These are phyloP conservation scores for Cystobasidium pallidum DNA, from an alignment of 1,284 basidiomycete genomes.

Conservation along the genomic window DNA sequence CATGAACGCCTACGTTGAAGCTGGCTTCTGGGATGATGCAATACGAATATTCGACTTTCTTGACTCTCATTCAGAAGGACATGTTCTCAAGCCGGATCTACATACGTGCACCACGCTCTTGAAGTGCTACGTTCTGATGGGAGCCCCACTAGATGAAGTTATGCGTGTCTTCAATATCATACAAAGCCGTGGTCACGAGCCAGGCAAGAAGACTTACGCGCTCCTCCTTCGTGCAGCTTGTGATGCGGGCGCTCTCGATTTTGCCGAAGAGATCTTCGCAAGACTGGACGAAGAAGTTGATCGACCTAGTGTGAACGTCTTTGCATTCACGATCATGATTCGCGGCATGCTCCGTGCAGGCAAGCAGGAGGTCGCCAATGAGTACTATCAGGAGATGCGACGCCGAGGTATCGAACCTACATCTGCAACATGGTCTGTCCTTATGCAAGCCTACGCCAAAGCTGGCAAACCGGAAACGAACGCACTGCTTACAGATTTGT, in stretches of 20 bases:
- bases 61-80: slow-evolving; percentile 56
- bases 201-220: slow-evolving; percentile 71
- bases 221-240: slow-evolving; percentile 81
- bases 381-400: slow-evolving; percentile 75
- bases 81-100: slow-evolving; percentile 51
- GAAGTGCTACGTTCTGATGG: slow-evolving; percentile 81
- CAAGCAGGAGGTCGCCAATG: slow-evolving; percentile 66
- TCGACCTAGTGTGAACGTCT: slow-evolving; percentile 57
- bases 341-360: slow-evolving; percentile 71
- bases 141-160: slow-evolving; percentile 73
- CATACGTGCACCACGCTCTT: slow-evolving; percentile 75
- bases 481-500: slow-evolving; percentile 40
- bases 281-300: slow-evolving; percentile 64
- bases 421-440: slow-evolving; percentile 71
- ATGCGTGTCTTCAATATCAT: slow-evolving; percentile 68
- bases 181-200: slow-evolving; percentile 61
- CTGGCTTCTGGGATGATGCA: slow-evolving; percentile 76
- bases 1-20: slow-evolving; percentile 81
- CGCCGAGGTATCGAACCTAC: slow-evolving; percentile 69
- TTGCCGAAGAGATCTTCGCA: slow-evolving; percentile 70
- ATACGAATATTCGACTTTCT: slow-evolving; percentile 74
- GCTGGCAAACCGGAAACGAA: slow-evolving; percentile 56
- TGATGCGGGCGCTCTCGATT: slow-evolving; percentile 69
- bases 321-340: slow-evolving; percentile 82
- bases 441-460: slow-evolving; percentile 68